These are phyloP conservation scores for Wickerhamiella shivajii DNA, from an alignment of 805 yeast genomes.

Conservation along the genomic window DNA sequence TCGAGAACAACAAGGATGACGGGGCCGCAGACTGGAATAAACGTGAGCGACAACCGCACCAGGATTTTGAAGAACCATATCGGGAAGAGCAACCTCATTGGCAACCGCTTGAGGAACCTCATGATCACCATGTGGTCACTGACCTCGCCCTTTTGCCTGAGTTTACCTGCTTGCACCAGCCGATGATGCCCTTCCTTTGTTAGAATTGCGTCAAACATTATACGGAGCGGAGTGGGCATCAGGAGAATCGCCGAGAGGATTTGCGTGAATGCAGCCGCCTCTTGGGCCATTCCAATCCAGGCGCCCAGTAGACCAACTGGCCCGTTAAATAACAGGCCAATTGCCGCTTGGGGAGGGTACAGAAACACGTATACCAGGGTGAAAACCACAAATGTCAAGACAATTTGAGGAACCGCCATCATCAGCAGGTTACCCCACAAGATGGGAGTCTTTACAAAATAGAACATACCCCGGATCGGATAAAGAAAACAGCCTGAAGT, in stretches of 20 bases:
- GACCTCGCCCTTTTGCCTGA: conserved; percentile 21
- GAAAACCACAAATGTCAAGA: conserved; percentile 28
- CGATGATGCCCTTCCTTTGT: conserved; percentile 33
- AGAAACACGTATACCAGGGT: conserved; percentile 26
- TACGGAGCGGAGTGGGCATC: conserved; percentile 35
- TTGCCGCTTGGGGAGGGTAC: conserved; percentile 33
- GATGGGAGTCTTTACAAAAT: conserved; percentile 29
- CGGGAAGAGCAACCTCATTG: conserved; percentile 29
- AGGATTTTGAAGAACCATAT: conserved; percentile 28
- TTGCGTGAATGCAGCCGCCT: conserved; percentile 30
- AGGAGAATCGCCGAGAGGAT: conserved; percentile 30
- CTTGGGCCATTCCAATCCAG: conserved; percentile 31
- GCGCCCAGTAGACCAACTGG: conserved; percentile 38
- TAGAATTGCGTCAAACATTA: conserved; percentile 35
- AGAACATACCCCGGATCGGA: conserved; percentile 29
- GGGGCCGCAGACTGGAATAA: conserved; percentile 49
- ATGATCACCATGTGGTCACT: conserved; percentile 25
- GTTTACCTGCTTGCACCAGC: conserved; percentile 30
- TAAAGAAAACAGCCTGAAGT: conserved; percentile 21
- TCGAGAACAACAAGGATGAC: conserved; percentile 34
- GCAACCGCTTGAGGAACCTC: conserved; percentile 24
- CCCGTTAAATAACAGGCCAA: conserved; percentile 32
- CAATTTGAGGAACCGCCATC: conserved; percentile 32
- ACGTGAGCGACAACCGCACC: conserved; percentile 28
- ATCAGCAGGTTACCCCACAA: conserved; percentile 35